A percentile compares a stretch with the other conserved stretches of the same genome.
Evolutionary conservation across 2,329 filamentous ascomycete species (phyloP).

Genomic region (Alternaria arborescens): DNA sequence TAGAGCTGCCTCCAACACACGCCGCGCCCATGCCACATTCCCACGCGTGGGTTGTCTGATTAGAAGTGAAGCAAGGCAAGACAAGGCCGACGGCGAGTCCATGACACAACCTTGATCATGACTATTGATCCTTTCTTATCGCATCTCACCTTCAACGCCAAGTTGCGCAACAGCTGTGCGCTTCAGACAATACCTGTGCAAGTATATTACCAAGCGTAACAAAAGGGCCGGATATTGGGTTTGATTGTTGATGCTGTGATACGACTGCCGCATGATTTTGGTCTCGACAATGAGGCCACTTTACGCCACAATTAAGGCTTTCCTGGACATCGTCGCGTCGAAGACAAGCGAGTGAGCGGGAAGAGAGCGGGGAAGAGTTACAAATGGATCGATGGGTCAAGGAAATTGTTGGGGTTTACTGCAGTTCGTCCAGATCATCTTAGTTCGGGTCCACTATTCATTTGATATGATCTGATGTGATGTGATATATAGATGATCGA

Average conservation of each 20-base stretch:
- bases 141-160: not conserved
- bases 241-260: not conserved
- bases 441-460: not conserved
- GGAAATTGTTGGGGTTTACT: not conserved
- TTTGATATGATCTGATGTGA: not conserved
- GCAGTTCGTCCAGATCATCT: not conserved
- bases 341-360: not conserved
- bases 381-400: constrained; percentile 1
- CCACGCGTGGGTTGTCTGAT: not conserved
- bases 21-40: not conserved
- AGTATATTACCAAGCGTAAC: not conserved
- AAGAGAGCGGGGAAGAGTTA: not conserved
- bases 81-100: not conserved
- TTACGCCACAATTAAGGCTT: not conserved
- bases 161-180: not conserved
- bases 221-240: not conserved
- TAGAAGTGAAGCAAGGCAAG: not conserved
- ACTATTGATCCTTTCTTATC: not conserved
- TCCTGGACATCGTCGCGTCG: not conserved
- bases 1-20: not conserved
- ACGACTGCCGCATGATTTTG: not conserved
- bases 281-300: not conserved
- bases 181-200: not conserved
- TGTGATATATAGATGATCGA: constrained; percentile 1
- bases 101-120: not conserved